A percentile compares a stretch with the other conserved stretches of the same genome.
phyloP scores from a whole-genome alignment of 176 grass and related monocot species.

The Ampelocalamus luodianensis region DNA sequence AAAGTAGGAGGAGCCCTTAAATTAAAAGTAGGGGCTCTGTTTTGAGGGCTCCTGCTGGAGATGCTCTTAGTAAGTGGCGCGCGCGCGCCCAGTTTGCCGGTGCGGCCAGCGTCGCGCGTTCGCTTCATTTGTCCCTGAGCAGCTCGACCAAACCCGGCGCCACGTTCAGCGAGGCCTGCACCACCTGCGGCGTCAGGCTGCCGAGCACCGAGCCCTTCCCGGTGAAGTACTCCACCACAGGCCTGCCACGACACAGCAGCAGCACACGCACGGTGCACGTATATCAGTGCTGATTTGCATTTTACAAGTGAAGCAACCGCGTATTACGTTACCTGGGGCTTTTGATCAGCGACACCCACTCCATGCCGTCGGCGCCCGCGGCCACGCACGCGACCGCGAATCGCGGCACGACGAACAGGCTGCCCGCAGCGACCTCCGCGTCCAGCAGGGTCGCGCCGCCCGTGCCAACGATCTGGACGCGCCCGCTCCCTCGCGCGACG shows the following conservation, averaged over 20 bases:
- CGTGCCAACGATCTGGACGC: conserved; percentile 18
- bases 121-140: conserved; percentile 3
- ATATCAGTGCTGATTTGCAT: neutral
- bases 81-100: neutral
- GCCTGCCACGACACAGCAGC: conserved; percentile 24
- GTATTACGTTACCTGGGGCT: conserved; percentile 23
- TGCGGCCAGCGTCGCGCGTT: neutral
- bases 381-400: conserved; percentile 18
- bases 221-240: conserved; percentile 6
- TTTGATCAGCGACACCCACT: conserved; percentile 54
- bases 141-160: conserved; percentile 44
- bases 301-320: neutral
- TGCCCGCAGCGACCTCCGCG: conserved; percentile 19
- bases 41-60: no score
- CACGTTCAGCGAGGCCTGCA: conserved; percentile 31
- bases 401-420: conserved; percentile 43
- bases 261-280: neutral
- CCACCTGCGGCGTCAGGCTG: neutral
- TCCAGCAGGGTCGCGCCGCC: conserved; percentile 19
- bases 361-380: conserved; percentile 33
- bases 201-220: conserved; percentile 30
- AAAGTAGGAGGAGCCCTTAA: no score
- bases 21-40: no score
- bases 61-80: no score
- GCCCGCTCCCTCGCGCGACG: conserved; percentile 24